Percentiles rank a stretch among this genome's conserved stretches.
Conservation (phyloP, 140 eudicot genomes). For the Bidens hawaiensis region DNA sequence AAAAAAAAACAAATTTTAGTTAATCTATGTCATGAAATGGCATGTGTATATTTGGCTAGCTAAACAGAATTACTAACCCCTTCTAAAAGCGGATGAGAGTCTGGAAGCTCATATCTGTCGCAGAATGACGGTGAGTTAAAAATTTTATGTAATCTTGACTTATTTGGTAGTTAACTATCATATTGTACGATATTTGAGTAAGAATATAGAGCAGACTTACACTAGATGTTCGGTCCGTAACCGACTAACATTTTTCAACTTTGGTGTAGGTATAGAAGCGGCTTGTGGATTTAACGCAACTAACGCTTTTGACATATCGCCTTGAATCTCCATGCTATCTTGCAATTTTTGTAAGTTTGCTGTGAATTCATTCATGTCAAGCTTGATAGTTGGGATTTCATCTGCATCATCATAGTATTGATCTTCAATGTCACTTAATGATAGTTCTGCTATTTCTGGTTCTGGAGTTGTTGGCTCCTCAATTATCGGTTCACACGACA, state of each 20-base stretch:
- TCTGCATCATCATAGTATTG: constrained; percentile 71
- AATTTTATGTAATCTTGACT: not conserved
- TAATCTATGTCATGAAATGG: not conserved
- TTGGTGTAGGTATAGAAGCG: constrained; percentile 82
- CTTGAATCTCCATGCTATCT: constrained; percentile 59
- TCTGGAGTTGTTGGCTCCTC: constrained; percentile 92
- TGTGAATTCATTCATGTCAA: constrained; percentile 66
- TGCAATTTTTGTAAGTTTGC: constrained; percentile 59
- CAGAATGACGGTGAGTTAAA: constrained; percentile 9
- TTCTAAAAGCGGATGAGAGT: constrained; percentile 63
- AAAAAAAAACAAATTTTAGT: not conserved
- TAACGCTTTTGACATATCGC: constrained; percentile 71
- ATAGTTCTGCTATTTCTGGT: constrained; percentile 39
- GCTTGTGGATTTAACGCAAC: constrained; percentile 72
- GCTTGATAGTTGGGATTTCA: constrained; percentile 84
- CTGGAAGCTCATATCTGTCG: constrained; percentile 95
- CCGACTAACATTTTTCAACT: constrained; percentile 80
- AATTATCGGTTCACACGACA: constrained; percentile 58
- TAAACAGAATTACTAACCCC: constrained; percentile 56
- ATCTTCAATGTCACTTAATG: constrained; percentile 83
- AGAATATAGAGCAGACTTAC: constrained; percentile 46
- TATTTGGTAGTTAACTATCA: not conserved
- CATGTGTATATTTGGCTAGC: not conserved
- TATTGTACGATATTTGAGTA: not conserved
- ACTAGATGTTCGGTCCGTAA: constrained; percentile 96